Percentiles rank a stretch among this genome's conserved stretches.
phyloP scores from a whole-genome alignment of 1,284 basidiomycete genomes.

The Gymnopus androsaceus region DNA sequence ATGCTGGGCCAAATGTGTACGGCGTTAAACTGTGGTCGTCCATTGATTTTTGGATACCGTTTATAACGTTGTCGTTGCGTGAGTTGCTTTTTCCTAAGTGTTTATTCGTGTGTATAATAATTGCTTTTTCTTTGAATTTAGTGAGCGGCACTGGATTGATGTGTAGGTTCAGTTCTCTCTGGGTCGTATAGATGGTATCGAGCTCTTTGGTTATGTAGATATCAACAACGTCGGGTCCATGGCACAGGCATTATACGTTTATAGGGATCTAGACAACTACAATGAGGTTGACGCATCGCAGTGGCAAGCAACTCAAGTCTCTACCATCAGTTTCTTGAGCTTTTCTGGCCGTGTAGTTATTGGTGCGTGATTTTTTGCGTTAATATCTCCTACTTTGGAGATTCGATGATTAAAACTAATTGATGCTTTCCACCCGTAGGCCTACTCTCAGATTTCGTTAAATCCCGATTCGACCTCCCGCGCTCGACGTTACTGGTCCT shows the following conservation, averaged over 20 bases:
- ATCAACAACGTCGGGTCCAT: slow-evolving; percentile 97
- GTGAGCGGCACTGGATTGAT: slow-evolving; percentile 89
- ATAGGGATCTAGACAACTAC: slow-evolving; percentile 57
- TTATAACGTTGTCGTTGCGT: slow-evolving; percentile 71
- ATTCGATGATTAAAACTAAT: no score
- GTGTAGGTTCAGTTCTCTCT: slow-evolving; percentile 62
- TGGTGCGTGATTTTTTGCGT: slow-evolving; percentile 45
- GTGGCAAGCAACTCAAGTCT: slow-evolving; percentile 87
- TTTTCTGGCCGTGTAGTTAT: slow-evolving; percentile 80
- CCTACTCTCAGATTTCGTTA: slow-evolving; percentile 73
- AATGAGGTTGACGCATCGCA: slow-evolving; percentile 67
- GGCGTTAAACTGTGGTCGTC: slow-evolving; percentile 37
- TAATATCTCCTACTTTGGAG: no score
- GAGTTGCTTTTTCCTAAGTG: slow-evolving; percentile 32
- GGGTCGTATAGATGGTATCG: no score
- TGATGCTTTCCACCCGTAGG: no score
- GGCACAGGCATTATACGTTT: slow-evolving; percentile 79
- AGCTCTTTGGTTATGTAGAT: slow-evolving; percentile 53
- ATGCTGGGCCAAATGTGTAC: slow-evolving; percentile 36
- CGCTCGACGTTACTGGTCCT: slow-evolving; percentile 73
- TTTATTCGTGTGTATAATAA: slow-evolving; percentile 6
- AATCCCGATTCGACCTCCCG: slow-evolving; percentile 60
- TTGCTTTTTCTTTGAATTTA: slow-evolving; percentile 29
- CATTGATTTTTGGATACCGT: slow-evolving; percentile 77
- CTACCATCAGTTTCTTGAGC: slow-evolving; percentile 82